Percentiles rank a stretch among this genome's conserved stretches.
Conservation (phyloP, 495 filamentous ascomycete species). For the Hypomontagnella submonticulosa region DNA sequence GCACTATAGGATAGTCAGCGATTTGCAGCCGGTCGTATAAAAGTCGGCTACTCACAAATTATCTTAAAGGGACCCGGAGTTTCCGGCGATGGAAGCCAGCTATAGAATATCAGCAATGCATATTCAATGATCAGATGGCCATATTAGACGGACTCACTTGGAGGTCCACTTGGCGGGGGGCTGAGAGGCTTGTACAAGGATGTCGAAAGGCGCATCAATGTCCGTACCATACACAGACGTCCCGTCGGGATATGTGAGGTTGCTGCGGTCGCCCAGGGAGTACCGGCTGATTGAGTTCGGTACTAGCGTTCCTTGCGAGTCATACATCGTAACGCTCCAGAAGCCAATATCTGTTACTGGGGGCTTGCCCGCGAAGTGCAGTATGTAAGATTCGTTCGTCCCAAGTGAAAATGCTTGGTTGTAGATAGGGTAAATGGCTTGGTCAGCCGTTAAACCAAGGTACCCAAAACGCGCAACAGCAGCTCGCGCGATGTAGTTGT, state of each 20-base stretch:
- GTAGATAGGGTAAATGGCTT: slow-evolving; percentile 32
- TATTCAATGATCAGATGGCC: too few relatives aligned
- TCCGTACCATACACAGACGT: slow-evolving; percentile 39
- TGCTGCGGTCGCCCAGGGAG: slow-evolving; percentile 46
- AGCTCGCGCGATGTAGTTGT: slow-evolving; percentile 23
- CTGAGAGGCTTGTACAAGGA: slow-evolving; percentile 47
- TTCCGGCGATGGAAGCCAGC: too few relatives aligned
- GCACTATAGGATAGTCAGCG: slow-evolving; percentile 2
- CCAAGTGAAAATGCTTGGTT: slow-evolving; percentile 1
- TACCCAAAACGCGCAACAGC: slow-evolving; percentile 36
- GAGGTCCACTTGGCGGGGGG: slow-evolving; percentile 51
- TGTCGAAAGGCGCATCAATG: slow-evolving; percentile 29
- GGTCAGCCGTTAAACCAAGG: slow-evolving; percentile 17
- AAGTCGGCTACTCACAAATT: too few relatives aligned
- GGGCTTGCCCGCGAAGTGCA: slow-evolving; percentile 49
- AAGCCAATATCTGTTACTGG: slow-evolving; percentile 43
- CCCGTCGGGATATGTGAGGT: slow-evolving; percentile 49
- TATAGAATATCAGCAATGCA: too few relatives aligned
- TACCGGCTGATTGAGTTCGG: slow-evolving; percentile 45
- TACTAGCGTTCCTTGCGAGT: slow-evolving; percentile 40
- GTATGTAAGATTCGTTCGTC: slow-evolving; percentile 37
- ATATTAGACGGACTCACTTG: slow-evolving; percentile 33
- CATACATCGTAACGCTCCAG: slow-evolving; percentile 54
- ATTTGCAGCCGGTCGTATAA: too few relatives aligned
- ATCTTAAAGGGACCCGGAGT: too few relatives aligned